Evolutionary conservation across 176 grass and related monocot species (phyloP), one percentile per base, ranked within the genome.

Genomic region (Oryza australiensis): DNA sequence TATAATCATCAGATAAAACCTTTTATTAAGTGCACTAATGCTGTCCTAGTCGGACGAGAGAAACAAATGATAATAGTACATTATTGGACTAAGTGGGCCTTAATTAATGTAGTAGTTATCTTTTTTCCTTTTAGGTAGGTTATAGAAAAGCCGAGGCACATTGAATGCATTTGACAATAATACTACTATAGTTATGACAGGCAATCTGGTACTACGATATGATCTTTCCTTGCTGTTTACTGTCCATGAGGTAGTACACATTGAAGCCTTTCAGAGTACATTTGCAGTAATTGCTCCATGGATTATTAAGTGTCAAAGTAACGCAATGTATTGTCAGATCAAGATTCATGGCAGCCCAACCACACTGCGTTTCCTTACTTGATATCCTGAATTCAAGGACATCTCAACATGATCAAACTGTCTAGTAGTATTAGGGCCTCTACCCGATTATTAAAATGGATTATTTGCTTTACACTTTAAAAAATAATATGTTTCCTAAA

Each of bases 131-230:
- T 88, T 73, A 60, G 29, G 78, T 81, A 77, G 81, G 78, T 13
- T 67, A 28, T 38, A 28, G 83, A 72, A 74, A 48, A 70, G 32
- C 60, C 24, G 73, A 51, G 13, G 64, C 65, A 28, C 72, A 82
- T 85, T 85, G 55, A 65, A 70, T 85, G 72, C 22, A 77, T 81
- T 81, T 72, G 77, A 81, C 77, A 76, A 76, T 77, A 22, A 12
- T 65, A 85, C 77, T 70, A 76, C 64, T 20, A 12, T 55, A 51
- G 48, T 70, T 68, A 87, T 7, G 41, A 42, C 42, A 15, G 28
- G 45, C 81, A 59, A 81, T 65, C 77, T 28, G 51, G 78, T 68
- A 76, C 62, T 72, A 8, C 35, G 15, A 16, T 24, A 65, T 46
- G 32, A 66, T 27, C 3, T 34, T 35, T 72, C 38, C 65, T 66